A percentile compares a stretch with the other conserved stretches of the same genome.
Conservation (phyloP, 495 filamentous ascomycete species). For the Evansstolkia leycettana region DNA sequence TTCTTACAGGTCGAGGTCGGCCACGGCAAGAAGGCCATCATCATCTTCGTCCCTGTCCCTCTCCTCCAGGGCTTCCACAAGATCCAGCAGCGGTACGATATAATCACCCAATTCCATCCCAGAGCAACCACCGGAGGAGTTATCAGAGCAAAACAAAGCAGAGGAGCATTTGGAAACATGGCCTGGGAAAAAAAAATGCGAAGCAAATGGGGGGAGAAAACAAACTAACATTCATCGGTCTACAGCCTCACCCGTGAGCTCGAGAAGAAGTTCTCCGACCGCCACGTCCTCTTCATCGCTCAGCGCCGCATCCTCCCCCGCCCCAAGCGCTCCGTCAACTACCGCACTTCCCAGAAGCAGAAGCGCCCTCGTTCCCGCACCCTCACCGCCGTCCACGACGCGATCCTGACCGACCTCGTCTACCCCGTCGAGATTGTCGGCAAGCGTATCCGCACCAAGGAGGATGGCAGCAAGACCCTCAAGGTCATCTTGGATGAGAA, state of each 20-base stretch:
- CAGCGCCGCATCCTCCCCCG: conserved; percentile 97
- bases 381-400: conserved; percentile 93
- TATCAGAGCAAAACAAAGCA: not conserved
- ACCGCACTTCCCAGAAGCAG: conserved; percentile 86
- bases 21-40: conserved; percentile 99
- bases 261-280: conserved; percentile 99
- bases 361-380: conserved; percentile 97
- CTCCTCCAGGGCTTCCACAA: conserved; percentile 92
- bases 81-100: conserved; percentile 91
- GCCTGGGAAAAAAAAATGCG: conserved; percentile 2
- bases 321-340: conserved; percentile 91
- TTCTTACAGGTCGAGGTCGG: conserved; percentile 85
- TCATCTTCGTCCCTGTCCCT: conserved; percentile 99
- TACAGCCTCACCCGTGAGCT: conserved; percentile 94
- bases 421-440: conserved; percentile 99
- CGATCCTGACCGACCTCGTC: conserved; percentile 90
- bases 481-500: conserved; percentile 99
- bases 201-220: conserved; percentile 5
- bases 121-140: too few species aligned
- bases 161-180: not conserved
- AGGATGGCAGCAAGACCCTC: conserved; percentile 92
- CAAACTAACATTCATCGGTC: conserved; percentile 2
- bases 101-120: too few species aligned
- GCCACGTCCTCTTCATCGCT: conserved; percentile 96
- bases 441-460: conserved; percentile 91